Conservation (phyloP, 257 asterid species). For the Haberlea rhodopensis region DNA sequence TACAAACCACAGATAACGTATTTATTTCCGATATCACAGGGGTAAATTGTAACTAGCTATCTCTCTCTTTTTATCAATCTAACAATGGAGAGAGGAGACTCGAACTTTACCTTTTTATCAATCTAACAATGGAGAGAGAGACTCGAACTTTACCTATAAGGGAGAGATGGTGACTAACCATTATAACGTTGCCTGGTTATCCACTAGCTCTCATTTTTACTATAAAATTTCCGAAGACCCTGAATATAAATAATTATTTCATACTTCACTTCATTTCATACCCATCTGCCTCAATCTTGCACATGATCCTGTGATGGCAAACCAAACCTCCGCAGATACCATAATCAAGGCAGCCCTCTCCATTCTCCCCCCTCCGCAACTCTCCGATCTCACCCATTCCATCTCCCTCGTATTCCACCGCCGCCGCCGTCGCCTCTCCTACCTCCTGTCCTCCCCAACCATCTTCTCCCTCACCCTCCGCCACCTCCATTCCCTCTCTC, state of each 20-base stretch:
- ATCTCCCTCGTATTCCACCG: conserved; percentile 63
- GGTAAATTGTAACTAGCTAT: no score
- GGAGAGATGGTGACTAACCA: no score
- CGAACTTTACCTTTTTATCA: no score
- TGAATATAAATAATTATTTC: no score
- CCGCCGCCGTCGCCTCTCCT: conserved; percentile 60
- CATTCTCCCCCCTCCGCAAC: conserved; percentile 48
- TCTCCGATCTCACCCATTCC: conserved; percentile 57
- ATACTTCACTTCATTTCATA: not conserved
- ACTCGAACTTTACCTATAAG: no score
- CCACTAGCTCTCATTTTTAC: no score
- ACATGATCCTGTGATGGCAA: conserved; percentile 47
- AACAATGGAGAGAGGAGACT: no score
- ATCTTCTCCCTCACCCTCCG: conserved; percentile 74
- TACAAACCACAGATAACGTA: no score
- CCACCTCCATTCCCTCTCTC: conserved; percentile 76
- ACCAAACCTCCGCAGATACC: conserved; percentile 40
- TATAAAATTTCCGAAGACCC: not conserved
- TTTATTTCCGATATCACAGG: no score
- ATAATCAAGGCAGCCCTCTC: conserved; percentile 66
- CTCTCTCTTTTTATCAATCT: no score
- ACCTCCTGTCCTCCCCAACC: conserved; percentile 66
- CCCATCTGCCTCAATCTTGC: conserved; percentile 9
- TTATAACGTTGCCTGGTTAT: no score
- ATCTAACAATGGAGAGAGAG: no score